Evolutionary conservation across 2,329 filamentous ascomycete genomes (phyloP), one percentile per base, ranked within the genome.

Genomic region (Lomentospora prolificans): DNA sequence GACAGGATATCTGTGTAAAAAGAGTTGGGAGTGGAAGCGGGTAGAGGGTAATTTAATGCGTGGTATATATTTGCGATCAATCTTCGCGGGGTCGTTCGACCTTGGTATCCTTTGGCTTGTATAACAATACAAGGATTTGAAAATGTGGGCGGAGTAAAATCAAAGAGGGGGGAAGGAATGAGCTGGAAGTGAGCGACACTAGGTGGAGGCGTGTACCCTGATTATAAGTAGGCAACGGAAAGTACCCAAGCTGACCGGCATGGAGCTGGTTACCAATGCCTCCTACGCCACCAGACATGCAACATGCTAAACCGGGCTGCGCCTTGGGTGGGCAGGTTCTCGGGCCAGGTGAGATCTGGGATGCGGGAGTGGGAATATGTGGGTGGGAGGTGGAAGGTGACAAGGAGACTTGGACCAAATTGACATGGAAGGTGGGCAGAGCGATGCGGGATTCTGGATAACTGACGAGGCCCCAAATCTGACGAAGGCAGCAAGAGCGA

Each of bases 191-290:
- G 44, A 48, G 17, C 22, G 22, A 48, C 17, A 19, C 24, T n/a
- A 48, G 44, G 44, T 48, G 44, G 44, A 48, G 44, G 44, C 19
- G 6, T 48, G 44, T 48, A 25, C 14, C 44, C 44, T n/a, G 44
- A 48, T 48, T 48, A 48, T 48, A 48, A 48, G 44, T 48, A 48
- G 44, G 44, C 44, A 48, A 19, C 17, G 44, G 24, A 48, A 48
- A 48, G 44, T 48, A 48, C 44, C 22, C 44, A 27, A 22, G 44
- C 17, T 48, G 7, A 48, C 44, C 17, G 22, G 44, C 5, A 27
- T 48, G 14, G 19, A 22, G 17, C 12, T 48, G 44, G 12, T 12
- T 25, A 48, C 22, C 12, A 10, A 22, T 9, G 7, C 7, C 7
- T 25, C 44, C 4, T 48, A 48, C 44, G 24, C 44, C 44, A 22